A percentile compares a stretch with the other conserved stretches of the same genome.
These are phyloP conservation scores for Phytophthora constricta DNA, from an alignment of 352 stramenopile genomes.

Conservation along the genomic window DNA sequence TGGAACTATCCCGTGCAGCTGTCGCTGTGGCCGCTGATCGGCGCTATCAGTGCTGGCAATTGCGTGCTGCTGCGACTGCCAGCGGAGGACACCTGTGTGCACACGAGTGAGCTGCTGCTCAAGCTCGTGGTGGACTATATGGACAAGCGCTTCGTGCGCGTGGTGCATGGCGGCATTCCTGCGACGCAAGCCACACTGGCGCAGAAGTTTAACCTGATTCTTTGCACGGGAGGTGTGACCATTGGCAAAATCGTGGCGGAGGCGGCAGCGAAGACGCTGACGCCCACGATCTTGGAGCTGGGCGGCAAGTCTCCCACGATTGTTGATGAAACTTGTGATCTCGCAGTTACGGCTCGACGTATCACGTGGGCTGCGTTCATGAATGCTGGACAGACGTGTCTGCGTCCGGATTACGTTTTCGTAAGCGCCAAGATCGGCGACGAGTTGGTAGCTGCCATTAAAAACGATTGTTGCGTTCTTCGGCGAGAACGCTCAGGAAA, in stretches of 20 bases:
- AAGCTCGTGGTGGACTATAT: slow-evolving; percentile 62
- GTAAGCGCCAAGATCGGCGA: slow-evolving; percentile 79
- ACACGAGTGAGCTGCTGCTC: slow-evolving; percentile 58
- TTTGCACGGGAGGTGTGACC: slow-evolving; percentile 72
- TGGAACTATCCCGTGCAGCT: slow-evolving; percentile 93
- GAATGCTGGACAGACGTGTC: slow-evolving; percentile 95
- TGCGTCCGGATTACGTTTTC: slow-evolving; percentile 94
- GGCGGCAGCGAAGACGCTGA: slow-evolving; percentile 93
- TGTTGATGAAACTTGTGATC: slow-evolving; percentile 73
- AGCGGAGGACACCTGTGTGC: slow-evolving; percentile 72
- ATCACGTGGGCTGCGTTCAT: slow-evolving; percentile 88
- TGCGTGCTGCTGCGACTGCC: slow-evolving; percentile 91
- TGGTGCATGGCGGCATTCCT: slow-evolving; percentile 81
- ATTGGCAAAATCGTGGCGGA: slow-evolving; percentile 90
- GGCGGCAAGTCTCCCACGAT: slow-evolving; percentile 93
- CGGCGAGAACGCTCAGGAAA: slow-evolving; percentile 54
- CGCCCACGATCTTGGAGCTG: slow-evolving; percentile 93
- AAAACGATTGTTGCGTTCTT: slow-evolving; percentile 60
- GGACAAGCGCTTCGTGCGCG: slow-evolving; percentile 65
- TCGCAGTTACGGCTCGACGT: slow-evolving; percentile 67
- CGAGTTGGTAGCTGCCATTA: slow-evolving; percentile 48
- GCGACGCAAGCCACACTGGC: slow-evolving; percentile 73
- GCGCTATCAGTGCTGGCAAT: slow-evolving; percentile 92
- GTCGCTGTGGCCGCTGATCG: slow-evolving; percentile 74
- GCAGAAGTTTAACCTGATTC: slow-evolving; percentile 81